Percentiles rank a stretch among this genome's conserved stretches.
Conservation (phyloP, 169 alveolate species). For the Plasmodium berghei region DNA sequence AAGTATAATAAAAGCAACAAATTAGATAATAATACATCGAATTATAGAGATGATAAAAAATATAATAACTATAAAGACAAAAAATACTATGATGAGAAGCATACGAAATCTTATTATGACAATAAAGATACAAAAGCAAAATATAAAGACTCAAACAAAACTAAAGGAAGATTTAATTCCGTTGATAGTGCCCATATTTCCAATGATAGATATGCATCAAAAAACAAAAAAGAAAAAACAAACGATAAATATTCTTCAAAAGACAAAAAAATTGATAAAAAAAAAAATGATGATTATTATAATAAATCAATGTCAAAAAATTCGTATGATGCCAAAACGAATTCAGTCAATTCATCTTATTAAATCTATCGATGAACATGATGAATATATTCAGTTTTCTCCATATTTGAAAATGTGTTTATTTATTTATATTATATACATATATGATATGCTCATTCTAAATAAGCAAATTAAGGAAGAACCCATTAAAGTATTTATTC, state of each 20-base stretch:
- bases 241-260: slow-evolving; percentile 26
- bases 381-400: background rate
- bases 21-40: background rate
- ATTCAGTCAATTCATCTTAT: slow-evolving; percentile 34
- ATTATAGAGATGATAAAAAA: slow-evolving; percentile 21
- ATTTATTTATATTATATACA: too few species aligned
- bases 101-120: slow-evolving; percentile 3
- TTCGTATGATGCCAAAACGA: slow-evolving; percentile 12
- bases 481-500: too few species aligned
- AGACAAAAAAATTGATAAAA: slow-evolving; percentile 43
- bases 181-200: slow-evolving; percentile 27
- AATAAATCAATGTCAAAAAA: slow-evolving; percentile 1
- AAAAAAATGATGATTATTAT: slow-evolving; percentile 20
- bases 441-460: too few species aligned
- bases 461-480: too few species aligned
- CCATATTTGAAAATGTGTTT: background rate
- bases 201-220: slow-evolving; percentile 22
- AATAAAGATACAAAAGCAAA: slow-evolving; percentile 7
- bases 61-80: slow-evolving; percentile 7
- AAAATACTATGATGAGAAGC: background rate
- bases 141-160: slow-evolving; percentile 34
- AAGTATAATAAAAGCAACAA: slow-evolving; percentile 12
- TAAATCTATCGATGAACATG: background rate
- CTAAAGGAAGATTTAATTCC: slow-evolving; percentile 23
- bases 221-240: slow-evolving; percentile 21